Conservation (phyloP, 2,329 filamentous ascomycete species). For the Camillea tinctor region DNA sequence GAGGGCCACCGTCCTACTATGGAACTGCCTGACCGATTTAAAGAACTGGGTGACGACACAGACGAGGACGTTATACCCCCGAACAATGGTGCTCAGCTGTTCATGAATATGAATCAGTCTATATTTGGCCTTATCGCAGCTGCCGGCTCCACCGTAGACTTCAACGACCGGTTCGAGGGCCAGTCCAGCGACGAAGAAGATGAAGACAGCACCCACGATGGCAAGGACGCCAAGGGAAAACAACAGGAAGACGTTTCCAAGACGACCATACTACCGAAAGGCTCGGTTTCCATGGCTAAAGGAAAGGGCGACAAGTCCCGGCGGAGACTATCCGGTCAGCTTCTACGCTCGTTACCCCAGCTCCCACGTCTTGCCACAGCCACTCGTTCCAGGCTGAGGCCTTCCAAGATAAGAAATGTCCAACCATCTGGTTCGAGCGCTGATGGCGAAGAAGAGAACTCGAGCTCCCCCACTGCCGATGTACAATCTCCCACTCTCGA, state of each 20-base stretch:
- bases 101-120: slow-evolving; percentile 85
- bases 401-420: slow-evolving; percentile 40
- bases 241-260: slow-evolving; percentile 28
- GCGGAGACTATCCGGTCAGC: slow-evolving; percentile 62
- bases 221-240: slow-evolving; percentile 23
- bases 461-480: slow-evolving; percentile 8
- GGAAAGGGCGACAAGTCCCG: slow-evolving; percentile 47
- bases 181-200: slow-evolving; percentile 82
- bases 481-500: slow-evolving; percentile 27
- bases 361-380: slow-evolving; percentile 45
- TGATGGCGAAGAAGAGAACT: slow-evolving; percentile 21
- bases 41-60: slow-evolving; percentile 46
- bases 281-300: slow-evolving; percentile 31
- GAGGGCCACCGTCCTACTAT: slow-evolving; percentile 40
- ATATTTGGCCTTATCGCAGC: slow-evolving; percentile 91
- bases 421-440: slow-evolving; percentile 35
- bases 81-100: slow-evolving; percentile 46
- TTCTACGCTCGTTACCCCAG: slow-evolving; percentile 64
- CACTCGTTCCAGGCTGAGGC: slow-evolving; percentile 40
- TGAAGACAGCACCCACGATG: slow-evolving; percentile 41
- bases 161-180: slow-evolving; percentile 75
- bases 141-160: slow-evolving; percentile 78
- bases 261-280: slow-evolving; percentile 33
- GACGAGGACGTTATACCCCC: slow-evolving; percentile 49
- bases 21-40: slow-evolving; percentile 54